Evolutionary conservation across 2,329 filamentous ascomycete genomes (phyloP).

Genomic region (Fusarium dimerum): DNA sequence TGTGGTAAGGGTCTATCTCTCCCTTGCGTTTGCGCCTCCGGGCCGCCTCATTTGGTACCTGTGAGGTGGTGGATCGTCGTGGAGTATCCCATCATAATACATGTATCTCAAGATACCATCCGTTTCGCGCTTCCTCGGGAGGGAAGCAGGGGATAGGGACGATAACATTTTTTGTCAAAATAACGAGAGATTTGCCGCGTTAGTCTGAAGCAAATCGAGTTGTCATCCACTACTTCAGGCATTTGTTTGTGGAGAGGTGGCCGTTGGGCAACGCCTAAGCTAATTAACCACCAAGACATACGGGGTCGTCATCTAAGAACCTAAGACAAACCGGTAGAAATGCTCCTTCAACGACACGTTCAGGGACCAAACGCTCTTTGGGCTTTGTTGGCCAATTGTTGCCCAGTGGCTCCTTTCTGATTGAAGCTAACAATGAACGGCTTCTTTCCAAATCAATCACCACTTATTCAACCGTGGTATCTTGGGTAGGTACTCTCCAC

Average conservation of each 20-base stretch:
- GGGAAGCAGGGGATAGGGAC: background rate
- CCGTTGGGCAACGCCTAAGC: no score
- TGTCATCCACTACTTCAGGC: no score
- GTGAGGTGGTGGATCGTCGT: slow-evolving; percentile 22
- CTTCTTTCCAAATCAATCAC: no score
- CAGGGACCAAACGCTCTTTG: background rate
- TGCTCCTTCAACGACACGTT: slow-evolving; percentile 3
- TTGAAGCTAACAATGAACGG: no score
- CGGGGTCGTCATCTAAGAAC: slow-evolving; percentile 7
- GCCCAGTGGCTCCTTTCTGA: no score
- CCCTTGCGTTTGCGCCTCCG: slow-evolving; percentile 24
- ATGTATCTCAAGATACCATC: slow-evolving; percentile 4
- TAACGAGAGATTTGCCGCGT: background rate
- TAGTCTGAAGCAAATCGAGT: slow-evolving; percentile 6
- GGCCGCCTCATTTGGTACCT: slow-evolving; percentile 15
- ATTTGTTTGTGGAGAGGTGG: no score
- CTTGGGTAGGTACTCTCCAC: no score
- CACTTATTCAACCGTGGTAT: no score
- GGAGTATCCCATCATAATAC: slow-evolving; percentile 15
- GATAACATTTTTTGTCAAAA: background rate
- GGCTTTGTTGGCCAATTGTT: slow-evolving; percentile 1
- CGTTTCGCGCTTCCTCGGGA: slow-evolving; percentile 2
- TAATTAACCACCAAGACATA: no score
- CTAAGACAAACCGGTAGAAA: slow-evolving; percentile 12
- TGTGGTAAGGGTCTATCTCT: background rate